Percentiles rank a stretch among this genome's conserved stretches.
Evolutionary conservation across 352 stramenopile species (phyloP).

Genomic region (Pythium volutum): DNA sequence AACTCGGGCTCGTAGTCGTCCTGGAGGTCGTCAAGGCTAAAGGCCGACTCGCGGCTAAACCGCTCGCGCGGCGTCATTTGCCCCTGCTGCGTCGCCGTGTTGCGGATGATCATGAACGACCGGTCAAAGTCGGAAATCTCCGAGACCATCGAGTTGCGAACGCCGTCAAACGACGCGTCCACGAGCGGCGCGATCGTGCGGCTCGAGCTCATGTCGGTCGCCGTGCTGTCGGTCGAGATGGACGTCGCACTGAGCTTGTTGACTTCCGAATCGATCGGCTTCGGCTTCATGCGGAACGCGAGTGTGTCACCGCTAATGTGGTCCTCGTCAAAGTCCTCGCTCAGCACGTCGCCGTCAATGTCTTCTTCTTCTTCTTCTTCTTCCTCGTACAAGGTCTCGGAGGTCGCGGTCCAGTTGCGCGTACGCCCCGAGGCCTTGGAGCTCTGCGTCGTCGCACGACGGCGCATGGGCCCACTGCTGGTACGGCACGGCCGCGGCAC

Average conservation of each 20-base stretch:
- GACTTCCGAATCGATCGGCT: too few relatives aligned
- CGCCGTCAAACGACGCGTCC: slow-evolving; percentile 9
- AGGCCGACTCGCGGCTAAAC: slow-evolving; percentile 8
- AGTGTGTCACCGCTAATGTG: too few relatives aligned
- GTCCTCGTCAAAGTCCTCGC: too few relatives aligned
- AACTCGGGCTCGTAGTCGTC: slow-evolving; percentile 16
- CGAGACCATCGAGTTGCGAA: slow-evolving; percentile 10
- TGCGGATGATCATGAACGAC: slow-evolving; percentile 22
- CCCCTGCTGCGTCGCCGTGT: neutral
- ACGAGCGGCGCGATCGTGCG: neutral
- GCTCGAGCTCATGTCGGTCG: slow-evolving; percentile 14
- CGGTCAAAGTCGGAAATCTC: slow-evolving; percentile 21
- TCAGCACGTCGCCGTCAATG: too few relatives aligned
- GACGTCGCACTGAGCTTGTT: slow-evolving; percentile 21
- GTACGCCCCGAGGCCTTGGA: neutral
- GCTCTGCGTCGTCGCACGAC: too few relatives aligned
- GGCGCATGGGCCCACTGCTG: too few relatives aligned
- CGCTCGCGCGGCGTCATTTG: neutral
- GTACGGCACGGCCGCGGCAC: neutral
- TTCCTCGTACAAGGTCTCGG: slow-evolving; percentile 17
- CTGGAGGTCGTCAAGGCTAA: slow-evolving; percentile 17
- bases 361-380: slow-evolving; percentile 1
- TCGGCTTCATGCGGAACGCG: too few relatives aligned
- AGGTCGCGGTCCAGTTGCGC: slow-evolving; percentile 17
- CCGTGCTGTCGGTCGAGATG: neutral